phyloP scores from a whole-genome alignment of 352 stramenopile species.

The Lagenidium sp. region DNA sequence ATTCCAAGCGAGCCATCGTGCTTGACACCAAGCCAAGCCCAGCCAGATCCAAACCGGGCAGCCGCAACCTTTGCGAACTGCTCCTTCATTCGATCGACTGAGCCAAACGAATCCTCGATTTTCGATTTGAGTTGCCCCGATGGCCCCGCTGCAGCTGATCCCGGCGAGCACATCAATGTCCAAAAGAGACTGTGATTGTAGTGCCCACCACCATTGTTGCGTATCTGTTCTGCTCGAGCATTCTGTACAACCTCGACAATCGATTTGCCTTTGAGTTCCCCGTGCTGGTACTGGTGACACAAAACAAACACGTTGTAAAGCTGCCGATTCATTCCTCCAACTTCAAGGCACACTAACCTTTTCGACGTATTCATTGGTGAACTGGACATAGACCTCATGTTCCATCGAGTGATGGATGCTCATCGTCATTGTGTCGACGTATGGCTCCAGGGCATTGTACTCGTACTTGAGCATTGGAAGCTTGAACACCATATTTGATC shows the following conservation, averaged over 20 bases:
- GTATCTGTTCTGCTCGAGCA: slow-evolving; percentile 16
- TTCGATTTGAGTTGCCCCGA: slow-evolving; percentile 23
- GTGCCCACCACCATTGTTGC: slow-evolving; percentile 22
- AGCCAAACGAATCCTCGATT: slow-evolving; percentile 34
- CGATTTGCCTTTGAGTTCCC: slow-evolving; percentile 22
- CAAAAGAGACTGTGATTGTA: slow-evolving; percentile 21
- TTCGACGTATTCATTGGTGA: slow-evolving; percentile 25
- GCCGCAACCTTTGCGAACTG: slow-evolving; percentile 28
- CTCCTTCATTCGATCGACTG: slow-evolving; percentile 45
- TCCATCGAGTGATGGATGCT: slow-evolving; percentile 47
- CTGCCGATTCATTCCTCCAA: neutral
- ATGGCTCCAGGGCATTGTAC: slow-evolving; percentile 43
- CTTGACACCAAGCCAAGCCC: slow-evolving; percentile 50
- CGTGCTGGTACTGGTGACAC: slow-evolving; percentile 20
- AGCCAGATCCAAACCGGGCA: slow-evolving; percentile 46
- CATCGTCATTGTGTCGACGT: slow-evolving; percentile 44
- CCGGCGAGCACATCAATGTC: slow-evolving; percentile 21
- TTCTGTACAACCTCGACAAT: slow-evolving; percentile 20
- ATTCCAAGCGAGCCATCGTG: slow-evolving; percentile 71
- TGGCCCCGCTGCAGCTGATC: slow-evolving; percentile 2
- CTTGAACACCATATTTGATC: slow-evolving; percentile 21
- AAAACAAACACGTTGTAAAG: slow-evolving; percentile 31
- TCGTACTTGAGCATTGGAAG: slow-evolving; percentile 35
- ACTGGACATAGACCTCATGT: slow-evolving; percentile 32
- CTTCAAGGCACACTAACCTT: too few species aligned